Percentiles rank a stretch among this genome's conserved stretches.
Evolutionary conservation across 495 filamentous ascomycete genomes (phyloP).

Genomic region (Xylaria sp.): DNA sequence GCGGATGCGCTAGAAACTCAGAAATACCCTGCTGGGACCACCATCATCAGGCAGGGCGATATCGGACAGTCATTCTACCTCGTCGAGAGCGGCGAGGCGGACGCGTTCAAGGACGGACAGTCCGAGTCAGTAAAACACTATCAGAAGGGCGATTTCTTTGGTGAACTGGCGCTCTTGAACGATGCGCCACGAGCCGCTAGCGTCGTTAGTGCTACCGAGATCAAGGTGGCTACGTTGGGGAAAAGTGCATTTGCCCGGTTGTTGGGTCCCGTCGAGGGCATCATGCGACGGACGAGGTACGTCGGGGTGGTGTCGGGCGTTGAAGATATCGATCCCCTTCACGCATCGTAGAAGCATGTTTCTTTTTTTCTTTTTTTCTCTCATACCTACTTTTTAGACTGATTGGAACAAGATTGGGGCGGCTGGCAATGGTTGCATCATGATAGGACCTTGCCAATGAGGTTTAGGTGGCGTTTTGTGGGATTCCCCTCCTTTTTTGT

Average conservation of each 20-base stretch:
- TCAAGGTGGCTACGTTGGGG: slow-evolving; percentile 93
- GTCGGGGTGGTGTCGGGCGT: slow-evolving; percentile 58
- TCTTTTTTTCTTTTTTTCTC: not conserved
- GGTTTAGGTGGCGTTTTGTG: slow-evolving; percentile 39
- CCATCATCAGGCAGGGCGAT: slow-evolving; percentile 91
- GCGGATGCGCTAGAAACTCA: slow-evolving; percentile 92
- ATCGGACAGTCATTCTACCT: slow-evolving; percentile 92
- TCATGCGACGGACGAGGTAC: slow-evolving; percentile 82
- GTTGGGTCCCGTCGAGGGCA: slow-evolving; percentile 89
- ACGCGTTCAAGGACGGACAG: slow-evolving; percentile 75
- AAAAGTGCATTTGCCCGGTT: slow-evolving; percentile 95
- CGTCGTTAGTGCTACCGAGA: slow-evolving; percentile 78
- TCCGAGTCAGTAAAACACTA: slow-evolving; percentile 76
- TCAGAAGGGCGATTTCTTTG: slow-evolving; percentile 93
- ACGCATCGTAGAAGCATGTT: slow-evolving; percentile 32
- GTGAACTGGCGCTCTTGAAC: slow-evolving; percentile 90
- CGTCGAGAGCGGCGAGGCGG: slow-evolving; percentile 86
- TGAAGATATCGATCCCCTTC: slow-evolving; percentile 61
- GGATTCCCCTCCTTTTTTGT: slow-evolving; percentile 34
- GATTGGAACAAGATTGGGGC: slow-evolving; percentile 23
- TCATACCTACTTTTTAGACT: slow-evolving; percentile 25
- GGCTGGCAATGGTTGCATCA: slow-evolving; percentile 31
- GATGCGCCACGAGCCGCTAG: slow-evolving; percentile 94
- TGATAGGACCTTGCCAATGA: slow-evolving; percentile 18
- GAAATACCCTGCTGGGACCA: slow-evolving; percentile 79